phyloP scores from a whole-genome alignment of 257 asterid species.

The Jasminum sambac region DNA sequence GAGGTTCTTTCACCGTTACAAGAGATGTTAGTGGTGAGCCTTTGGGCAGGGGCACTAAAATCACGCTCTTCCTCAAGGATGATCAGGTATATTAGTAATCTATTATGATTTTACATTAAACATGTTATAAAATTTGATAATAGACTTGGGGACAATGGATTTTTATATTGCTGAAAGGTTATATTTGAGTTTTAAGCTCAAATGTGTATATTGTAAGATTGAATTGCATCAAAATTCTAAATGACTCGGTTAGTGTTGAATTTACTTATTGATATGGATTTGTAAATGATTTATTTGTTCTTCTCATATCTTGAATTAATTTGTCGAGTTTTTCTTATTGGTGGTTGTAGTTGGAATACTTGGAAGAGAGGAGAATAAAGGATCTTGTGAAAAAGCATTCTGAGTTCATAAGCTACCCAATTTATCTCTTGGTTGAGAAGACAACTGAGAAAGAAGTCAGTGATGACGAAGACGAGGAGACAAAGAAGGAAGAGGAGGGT shows the following conservation, averaged over 20 bases:
- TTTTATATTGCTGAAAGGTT: neutral
- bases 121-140: too few relatives aligned
- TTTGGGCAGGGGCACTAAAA: conserved; percentile 35
- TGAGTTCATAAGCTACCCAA: conserved; percentile 42
- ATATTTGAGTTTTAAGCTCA: neutral
- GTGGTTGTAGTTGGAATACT: conserved; percentile 29
- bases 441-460: conserved; percentile 34
- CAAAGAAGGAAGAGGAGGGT: conserved; percentile 30
- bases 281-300: too few relatives aligned
- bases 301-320: neutral
- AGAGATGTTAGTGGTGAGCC: conserved; percentile 31
- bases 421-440: conserved; percentile 32
- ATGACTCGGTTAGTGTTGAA: too few relatives aligned
- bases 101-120: too few relatives aligned
- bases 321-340: neutral
- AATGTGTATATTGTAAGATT: too few relatives aligned
- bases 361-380: conserved; percentile 35
- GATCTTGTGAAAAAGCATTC: conserved; percentile 39
- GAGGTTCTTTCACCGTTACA: conserved; percentile 24
- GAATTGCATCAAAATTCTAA: too few relatives aligned
- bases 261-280: too few relatives aligned
- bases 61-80: conserved; percentile 35
- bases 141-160: too few relatives aligned
- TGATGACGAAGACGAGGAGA: conserved; percentile 38
- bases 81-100: conserved; percentile 21